A percentile compares a stretch with the other conserved stretches of the same genome.
These are phyloP conservation scores for Fusarium goolgardi DNA, from an alignment of 2,329 filamentous ascomycete species.

Conservation along the genomic window DNA sequence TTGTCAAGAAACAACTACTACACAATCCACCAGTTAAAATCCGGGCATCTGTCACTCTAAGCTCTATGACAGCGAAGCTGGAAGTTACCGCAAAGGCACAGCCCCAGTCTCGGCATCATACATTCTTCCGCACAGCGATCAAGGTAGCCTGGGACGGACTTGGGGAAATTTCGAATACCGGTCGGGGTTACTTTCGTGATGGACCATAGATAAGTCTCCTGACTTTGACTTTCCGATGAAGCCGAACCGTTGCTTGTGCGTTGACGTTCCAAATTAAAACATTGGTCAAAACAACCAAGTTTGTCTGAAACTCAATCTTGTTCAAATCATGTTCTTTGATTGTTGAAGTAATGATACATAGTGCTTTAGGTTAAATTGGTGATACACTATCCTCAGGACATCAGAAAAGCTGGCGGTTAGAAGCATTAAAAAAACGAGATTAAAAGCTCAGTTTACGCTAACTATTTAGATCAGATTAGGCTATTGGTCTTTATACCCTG, in stretches of 20 bases:
- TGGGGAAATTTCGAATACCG: neutral
- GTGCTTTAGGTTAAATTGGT: neutral
- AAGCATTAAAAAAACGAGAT: no score
- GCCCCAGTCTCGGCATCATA: constrained; percentile 15
- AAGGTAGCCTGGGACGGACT: neutral
- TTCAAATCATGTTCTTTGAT: neutral
- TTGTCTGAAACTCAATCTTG: neutral
- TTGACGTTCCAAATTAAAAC: neutral
- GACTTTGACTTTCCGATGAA: constrained; percentile 19
- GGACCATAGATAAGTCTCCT: neutral
- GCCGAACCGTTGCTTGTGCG: constrained; percentile 4
- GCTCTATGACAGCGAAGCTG: neutral
- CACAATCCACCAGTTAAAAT: constrained; percentile 3
- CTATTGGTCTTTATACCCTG: no score
- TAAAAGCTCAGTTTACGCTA: no score
- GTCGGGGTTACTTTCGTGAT: neutral
- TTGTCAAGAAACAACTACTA: neutral
- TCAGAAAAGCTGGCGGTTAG: no score
- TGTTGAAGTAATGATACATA: no score
- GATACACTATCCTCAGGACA: neutral
- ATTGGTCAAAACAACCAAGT: neutral
- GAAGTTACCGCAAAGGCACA: neutral
- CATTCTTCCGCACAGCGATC: neutral
- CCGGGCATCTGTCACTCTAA: constrained; percentile 9
- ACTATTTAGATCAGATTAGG: no score